Percentiles rank a stretch among this genome's conserved stretches.
These are phyloP conservation scores for Leishmania aethiopica DNA, from an alignment of 208 protist genomes.

Conservation along the genomic window DNA sequence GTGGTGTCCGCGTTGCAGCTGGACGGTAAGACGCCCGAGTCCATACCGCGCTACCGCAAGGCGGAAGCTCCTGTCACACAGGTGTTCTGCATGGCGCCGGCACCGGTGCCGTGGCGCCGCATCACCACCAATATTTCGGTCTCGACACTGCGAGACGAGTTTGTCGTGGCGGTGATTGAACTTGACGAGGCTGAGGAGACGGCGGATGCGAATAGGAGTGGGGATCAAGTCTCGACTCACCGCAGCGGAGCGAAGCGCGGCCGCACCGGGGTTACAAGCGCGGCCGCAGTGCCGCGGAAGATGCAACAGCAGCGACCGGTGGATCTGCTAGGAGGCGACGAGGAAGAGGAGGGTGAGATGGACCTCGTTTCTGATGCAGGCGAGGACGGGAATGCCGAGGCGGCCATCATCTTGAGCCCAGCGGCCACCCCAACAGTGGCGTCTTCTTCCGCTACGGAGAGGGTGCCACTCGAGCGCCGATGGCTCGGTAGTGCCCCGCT, in stretches of 20 bases:
- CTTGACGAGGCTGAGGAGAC: background rate
- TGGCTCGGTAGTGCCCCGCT: conserved; percentile 12
- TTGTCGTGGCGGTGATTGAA: conserved; percentile 28
- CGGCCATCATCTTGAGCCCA: background rate
- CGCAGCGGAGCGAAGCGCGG: background rate
- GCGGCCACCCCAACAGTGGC: background rate
- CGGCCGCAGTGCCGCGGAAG: background rate
- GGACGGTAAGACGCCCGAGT: conserved; percentile 6
- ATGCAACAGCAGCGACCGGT: background rate
- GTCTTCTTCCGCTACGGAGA: background rate
- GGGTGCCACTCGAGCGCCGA: conserved; percentile 7
- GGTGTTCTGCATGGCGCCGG: conserved; percentile 28
- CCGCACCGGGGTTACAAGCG: background rate
- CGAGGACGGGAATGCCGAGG: background rate
- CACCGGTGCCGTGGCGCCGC: conserved; percentile 36
- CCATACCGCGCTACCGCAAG: conserved; percentile 7
- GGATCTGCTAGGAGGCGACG: conserved; percentile 13
- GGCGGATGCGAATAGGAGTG: background rate
- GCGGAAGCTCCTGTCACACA: conserved; percentile 21
- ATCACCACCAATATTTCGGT: conserved; percentile 25
- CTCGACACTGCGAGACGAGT: conserved; percentile 22
- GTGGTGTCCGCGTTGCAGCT: conserved; percentile 17
- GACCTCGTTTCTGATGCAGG: background rate
- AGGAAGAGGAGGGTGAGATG: background rate
- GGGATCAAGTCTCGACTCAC: background rate